phyloP scores from a whole-genome alignment of 257 asterid species.

The Mitragyna speciosa region DNA sequence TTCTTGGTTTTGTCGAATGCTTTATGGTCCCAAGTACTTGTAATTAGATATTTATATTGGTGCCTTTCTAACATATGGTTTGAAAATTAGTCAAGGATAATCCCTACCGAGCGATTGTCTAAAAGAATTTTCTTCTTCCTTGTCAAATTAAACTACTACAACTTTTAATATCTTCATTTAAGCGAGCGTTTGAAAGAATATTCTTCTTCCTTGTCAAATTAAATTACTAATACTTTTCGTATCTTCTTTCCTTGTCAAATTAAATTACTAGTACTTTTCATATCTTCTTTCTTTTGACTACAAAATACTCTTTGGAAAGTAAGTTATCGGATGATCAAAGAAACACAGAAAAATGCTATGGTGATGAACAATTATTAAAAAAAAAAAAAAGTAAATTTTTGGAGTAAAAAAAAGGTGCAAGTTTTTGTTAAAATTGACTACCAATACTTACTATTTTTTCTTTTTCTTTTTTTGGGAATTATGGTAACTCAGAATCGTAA shows the following conservation, averaged over 20 bases:
- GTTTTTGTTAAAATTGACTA: no score
- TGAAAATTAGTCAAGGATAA: not conserved
- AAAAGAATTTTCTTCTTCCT: not conserved
- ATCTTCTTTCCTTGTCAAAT: not conserved
- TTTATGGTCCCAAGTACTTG: not conserved
- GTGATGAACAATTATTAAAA: no score
- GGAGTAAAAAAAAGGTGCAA: no score
- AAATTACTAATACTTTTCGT: not conserved
- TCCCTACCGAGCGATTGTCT: not conserved
- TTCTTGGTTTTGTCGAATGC: not conserved
- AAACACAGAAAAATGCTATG: no score
- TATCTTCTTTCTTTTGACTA: not conserved
- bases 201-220: not conserved
- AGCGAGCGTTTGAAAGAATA: no score
- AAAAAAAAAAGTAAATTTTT: no score
- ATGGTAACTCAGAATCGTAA: no score
- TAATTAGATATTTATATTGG: not conserved
- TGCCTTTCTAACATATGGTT: no score
- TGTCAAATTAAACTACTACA: not conserved
- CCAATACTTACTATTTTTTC: no score
- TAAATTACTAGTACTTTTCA: not conserved
- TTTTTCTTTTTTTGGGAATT: no score
- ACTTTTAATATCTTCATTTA: no score
- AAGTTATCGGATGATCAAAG: not conserved
- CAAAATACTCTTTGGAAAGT: not conserved